phyloP scores from a whole-genome alignment of 129 eudicot genomes.

The Artemisia argyi region DNA sequence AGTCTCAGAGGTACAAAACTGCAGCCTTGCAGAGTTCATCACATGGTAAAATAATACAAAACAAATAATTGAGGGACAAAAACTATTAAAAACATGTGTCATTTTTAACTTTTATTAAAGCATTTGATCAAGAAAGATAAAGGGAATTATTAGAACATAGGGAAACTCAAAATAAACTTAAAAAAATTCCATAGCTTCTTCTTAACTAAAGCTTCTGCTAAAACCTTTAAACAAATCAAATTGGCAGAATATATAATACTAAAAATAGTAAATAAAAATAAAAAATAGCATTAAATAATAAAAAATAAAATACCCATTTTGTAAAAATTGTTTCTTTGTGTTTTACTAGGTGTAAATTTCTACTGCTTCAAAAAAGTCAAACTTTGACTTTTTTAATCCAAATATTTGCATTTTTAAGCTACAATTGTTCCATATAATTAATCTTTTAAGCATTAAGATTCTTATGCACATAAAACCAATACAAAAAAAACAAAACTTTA shows the following conservation, averaged over 20 bases:
- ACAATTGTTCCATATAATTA: background rate
- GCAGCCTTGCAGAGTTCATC: constrained; percentile 41
- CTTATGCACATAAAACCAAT: background rate
- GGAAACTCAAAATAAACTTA: constrained; percentile 32
- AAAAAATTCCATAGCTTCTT: constrained; percentile 32
- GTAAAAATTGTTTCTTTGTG: constrained; percentile 1
- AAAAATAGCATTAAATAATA: background rate
- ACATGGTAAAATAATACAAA: constrained; percentile 35
- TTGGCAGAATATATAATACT: constrained; percentile 13
- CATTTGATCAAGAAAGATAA: constrained; percentile 30
- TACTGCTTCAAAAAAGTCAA: constrained; percentile 1
- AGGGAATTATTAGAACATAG: constrained; percentile 29
- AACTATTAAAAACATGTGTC: background rate
- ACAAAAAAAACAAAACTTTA: background rate
- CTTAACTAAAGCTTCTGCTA: constrained; percentile 35
- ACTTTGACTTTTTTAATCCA: background rate
- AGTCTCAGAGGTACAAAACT: constrained; percentile 16
- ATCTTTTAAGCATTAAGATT: background rate
- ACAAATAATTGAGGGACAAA: constrained; percentile 7
- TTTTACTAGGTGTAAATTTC: constrained; percentile 2
- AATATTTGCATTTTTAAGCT: background rate
- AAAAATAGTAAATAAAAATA: background rate
- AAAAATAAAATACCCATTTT: constrained; percentile 21
- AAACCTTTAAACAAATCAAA: constrained; percentile 21
- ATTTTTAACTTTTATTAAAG: constrained; percentile 29